A percentile compares a stretch with the other conserved stretches of the same genome.
phyloP scores from a whole-genome alignment of 305 asterid species.

The Fraxinus latifolia region DNA sequence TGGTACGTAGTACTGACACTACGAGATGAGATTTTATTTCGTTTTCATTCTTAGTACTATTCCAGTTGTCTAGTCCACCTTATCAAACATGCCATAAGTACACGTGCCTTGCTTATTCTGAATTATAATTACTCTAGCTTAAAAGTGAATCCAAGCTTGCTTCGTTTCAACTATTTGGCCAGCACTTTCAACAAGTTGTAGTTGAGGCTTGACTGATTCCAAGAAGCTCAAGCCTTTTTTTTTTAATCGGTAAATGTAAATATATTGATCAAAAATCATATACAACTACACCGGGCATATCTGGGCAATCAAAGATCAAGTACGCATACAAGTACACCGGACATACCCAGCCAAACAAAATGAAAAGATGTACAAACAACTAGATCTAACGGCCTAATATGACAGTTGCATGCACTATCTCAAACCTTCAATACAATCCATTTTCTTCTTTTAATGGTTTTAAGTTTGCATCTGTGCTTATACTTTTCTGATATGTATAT shows the following conservation, averaged over 20 bases:
- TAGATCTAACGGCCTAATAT: too few relatives aligned
- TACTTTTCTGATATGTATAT: not conserved
- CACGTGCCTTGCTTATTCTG: not conserved
- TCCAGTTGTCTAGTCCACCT: not conserved
- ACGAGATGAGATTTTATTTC: not conserved
- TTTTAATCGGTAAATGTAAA: too few relatives aligned
- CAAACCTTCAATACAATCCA: not conserved
- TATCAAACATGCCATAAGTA: not conserved
- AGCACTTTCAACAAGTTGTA: not conserved
- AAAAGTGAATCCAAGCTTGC: not conserved
- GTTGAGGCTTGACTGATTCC: not conserved
- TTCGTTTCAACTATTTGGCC: not conserved
- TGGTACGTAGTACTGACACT: not conserved
- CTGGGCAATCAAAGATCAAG: too few relatives aligned
- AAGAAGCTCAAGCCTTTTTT: not conserved
- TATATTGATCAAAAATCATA: too few relatives aligned
- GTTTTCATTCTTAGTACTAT: not conserved
- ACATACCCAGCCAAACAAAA: too few relatives aligned
- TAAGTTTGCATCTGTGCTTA: not conserved
- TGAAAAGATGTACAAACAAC: too few relatives aligned
- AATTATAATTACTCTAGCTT: not conserved
- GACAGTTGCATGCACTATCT: not conserved
- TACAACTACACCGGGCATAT: too few relatives aligned
- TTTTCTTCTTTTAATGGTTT: not conserved
- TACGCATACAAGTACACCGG: too few relatives aligned